Base-by-base conservation (phyloP, 2,329 filamentous ascomycete species). In the Aspergillus fructus region DNA sequence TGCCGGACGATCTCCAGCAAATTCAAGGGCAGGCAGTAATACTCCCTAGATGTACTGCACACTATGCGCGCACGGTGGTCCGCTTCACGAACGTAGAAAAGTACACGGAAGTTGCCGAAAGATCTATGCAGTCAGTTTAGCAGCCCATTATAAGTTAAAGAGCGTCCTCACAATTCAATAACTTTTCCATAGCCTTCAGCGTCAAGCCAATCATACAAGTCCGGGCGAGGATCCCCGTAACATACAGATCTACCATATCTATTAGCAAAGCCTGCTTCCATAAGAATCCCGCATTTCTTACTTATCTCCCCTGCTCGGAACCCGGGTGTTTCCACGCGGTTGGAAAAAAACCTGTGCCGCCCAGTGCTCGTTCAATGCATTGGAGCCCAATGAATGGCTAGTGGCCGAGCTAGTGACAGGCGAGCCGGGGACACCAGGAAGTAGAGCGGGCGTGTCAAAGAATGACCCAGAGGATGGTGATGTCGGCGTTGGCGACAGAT, bases 61-160 rank as follows among this genome's bases (percentile, higher is more conserved):
- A 85, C 68, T 11, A 87, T 81, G 24, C 83, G 78, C 21, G 79
- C 78, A 48, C 82, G 80, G 53, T 77, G 71, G 62, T 86, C 83
- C 0, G 67, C 64, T 9, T 78, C 72, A 12, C 83, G 76, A 64
- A 81, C 76, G 62, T 82, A 85, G n/a, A 83, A 76, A 41, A 75
- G 73, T 17, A 82, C 74, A 40, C 71, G 75, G 19, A 83, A 72
- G 37, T 78, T 48, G 45, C 45, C 15, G 23, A 37, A 24, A 33
- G 37, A 13, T 45, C 45, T 48, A 34, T 13, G 4, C 30, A 57
- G 56, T 49, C 34, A 27, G 41, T 8, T 19, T 23, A 13, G 17
- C 8, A 9, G 19, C 15, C 17, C 9, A 13, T 15, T 13, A 13
- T 7, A n/a, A 37, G 19, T 4, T 7, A 11, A 27, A 33, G 23